Evolutionary conservation across 768 basidiomycete species (phyloP), one percentile per base, ranked within the genome.

Genomic region (Astraeus odoratus): DNA sequence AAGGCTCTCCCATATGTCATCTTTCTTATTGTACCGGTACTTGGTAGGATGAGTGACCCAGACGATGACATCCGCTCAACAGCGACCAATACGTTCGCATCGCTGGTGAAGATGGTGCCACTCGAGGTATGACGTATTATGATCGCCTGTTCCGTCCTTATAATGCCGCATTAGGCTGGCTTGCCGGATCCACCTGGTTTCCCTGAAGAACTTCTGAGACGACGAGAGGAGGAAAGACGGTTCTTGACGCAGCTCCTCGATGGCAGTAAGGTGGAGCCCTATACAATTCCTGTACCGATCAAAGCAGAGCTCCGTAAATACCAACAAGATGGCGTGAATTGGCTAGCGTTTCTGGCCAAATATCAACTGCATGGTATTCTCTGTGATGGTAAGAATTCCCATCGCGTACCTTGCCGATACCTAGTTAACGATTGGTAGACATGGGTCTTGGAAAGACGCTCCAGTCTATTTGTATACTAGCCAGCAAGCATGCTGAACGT

Each of bases 381-480:
- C 23, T 99, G 96, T 60, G 96, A 99, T 57, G 96, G 95, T 92
- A 55, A 53, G 56, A 6, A 25, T 35, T 3, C 8, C 10, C 51
- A 77, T 60, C 25, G 36, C 12, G 3, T 20, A 31, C 23, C 12
- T 22, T 42, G 7, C 15, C 22, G n/a, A 15, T 16, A 13, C 20
- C 10, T 8, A 42, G 25, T 38, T 22, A 24, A 42, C 40, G 34
- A 7, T 27, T 42, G 19, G 34, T 55, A 98, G 95, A 99, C 59
- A 99, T 98, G 95, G 96, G 96, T 46, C 80, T 99, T 7, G 96
- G 96, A 7, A 99, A 99, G 70, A 97, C 94, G 1, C 68, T 98
- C 13, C 96, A 99, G 64, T 93, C 95, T 0, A 98, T 99, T 56
- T 95, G 93, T 57, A 98, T 99, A 52, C 70, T 99, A 24, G 86